Evolutionary conservation across 1,284 basidiomycete species (phyloP).

Genomic region (Neolentinus lepideus): DNA sequence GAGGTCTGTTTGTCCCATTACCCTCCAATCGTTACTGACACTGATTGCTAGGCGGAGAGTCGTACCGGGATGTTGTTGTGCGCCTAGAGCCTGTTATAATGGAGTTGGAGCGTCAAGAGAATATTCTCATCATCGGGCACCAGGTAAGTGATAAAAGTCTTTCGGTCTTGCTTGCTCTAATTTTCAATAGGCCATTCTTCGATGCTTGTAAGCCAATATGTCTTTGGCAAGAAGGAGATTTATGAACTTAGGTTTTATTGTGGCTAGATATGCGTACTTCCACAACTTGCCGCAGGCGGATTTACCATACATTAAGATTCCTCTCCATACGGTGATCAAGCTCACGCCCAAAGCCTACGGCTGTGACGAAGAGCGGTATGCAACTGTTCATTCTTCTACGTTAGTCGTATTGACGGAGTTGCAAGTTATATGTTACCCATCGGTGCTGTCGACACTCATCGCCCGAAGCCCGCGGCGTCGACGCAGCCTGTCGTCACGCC

Average conservation of each 20-base stretch:
- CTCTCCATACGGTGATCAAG: conserved; percentile 96
- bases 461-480: conserved; percentile 70
- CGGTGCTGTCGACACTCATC: conserved; percentile 87
- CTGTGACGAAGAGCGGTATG: conserved; percentile 91
- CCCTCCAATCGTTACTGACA: neutral
- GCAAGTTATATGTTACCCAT: conserved; percentile 82
- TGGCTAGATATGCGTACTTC: conserved; percentile 84
- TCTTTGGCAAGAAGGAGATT: neutral
- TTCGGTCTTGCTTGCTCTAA: conserved; percentile 3
- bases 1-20: conserved; percentile 40
- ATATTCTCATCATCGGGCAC: conserved; percentile 96
- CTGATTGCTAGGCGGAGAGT: conserved; percentile 67
- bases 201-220: conserved; percentile 65
- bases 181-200: conserved; percentile 68
- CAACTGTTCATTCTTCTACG: neutral
- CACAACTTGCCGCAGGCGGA: conserved; percentile 90
- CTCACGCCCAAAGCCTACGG: conserved; percentile 98
- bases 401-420: neutral
- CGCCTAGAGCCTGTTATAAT: conserved; percentile 97
- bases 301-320: conserved; percentile 96
- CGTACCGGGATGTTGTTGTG: conserved; percentile 93
- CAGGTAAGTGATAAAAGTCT: conserved; percentile 44
- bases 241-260: neutral
- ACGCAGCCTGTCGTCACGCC: conserved; percentile 21
- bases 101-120: conserved; percentile 97